Conservation (phyloP, 805 yeast genomes). For the Hanseniaspora pseudoguilliermondii region DNA sequence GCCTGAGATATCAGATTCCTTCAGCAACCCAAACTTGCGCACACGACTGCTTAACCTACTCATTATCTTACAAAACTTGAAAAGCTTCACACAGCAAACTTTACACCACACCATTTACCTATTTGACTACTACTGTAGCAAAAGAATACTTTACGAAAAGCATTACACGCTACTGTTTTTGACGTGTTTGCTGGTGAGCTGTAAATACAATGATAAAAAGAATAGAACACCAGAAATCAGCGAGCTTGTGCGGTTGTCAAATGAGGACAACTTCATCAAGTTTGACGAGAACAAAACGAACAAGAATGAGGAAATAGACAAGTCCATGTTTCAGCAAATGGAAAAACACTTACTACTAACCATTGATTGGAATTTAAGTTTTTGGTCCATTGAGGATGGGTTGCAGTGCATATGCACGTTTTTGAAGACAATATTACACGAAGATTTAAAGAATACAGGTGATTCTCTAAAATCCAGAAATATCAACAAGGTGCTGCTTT, state of each 20-base stretch:
- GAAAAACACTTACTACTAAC: conserved; percentile 63
- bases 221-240: conserved; percentile 51
- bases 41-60: conserved; percentile 67
- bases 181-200: conserved; percentile 78
- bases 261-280: conserved; percentile 18
- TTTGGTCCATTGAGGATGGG: conserved; percentile 18
- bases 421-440: background rate
- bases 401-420: conserved; percentile 14
- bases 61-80: conserved; percentile 50
- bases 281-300: background rate
- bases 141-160: conserved; percentile 61
- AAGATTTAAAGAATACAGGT: conserved; percentile 14
- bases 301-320: conserved; percentile 25
- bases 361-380: conserved; percentile 45
- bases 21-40: conserved; percentile 48
- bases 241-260: conserved; percentile 58
- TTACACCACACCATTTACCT: conserved; percentile 54
- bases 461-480: conserved; percentile 13
- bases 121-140: conserved; percentile 74
- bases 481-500: background rate
- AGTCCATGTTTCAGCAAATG: conserved; percentile 60
- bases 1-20: conserved; percentile 51
- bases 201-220: conserved; percentile 60
- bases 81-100: conserved; percentile 51
- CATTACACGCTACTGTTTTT: conserved; percentile 79